Conservation (phyloP, 495 filamentous ascomycete genomes). For the Talaromyces trachyspermus region DNA sequence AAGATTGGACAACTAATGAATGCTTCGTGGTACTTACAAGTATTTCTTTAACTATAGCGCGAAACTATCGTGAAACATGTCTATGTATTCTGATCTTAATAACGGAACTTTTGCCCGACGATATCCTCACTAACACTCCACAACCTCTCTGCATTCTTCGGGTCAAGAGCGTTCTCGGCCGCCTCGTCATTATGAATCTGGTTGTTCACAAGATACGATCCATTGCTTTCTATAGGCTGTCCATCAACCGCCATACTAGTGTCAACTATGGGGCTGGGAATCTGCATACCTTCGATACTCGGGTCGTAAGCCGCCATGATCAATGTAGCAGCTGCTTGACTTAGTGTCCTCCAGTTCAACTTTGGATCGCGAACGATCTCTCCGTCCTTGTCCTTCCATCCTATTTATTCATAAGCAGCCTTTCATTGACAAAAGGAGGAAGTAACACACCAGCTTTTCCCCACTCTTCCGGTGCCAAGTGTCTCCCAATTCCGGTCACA, state of each 20-base stretch:
- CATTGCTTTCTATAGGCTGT: background rate
- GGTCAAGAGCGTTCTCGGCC: constrained; percentile 16
- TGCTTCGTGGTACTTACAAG: background rate
- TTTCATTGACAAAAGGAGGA: background rate
- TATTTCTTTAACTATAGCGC: no score
- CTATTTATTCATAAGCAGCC: background rate
- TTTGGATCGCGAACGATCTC: background rate
- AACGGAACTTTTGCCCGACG: constrained; percentile 34
- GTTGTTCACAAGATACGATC: constrained; percentile 17
- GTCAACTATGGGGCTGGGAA: no score
- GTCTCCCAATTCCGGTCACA: background rate
- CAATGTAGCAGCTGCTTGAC: background rate
- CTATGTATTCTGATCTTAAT: background rate
- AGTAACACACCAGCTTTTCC: background rate
- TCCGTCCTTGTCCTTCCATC: background rate
- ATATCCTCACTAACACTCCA: constrained; percentile 43
- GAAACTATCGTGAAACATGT: no score
- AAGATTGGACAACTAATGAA: background rate
- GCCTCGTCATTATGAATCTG: constrained; percentile 8
- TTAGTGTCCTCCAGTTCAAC: background rate
- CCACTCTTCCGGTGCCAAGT: background rate
- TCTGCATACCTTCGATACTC: constrained; percentile 1
- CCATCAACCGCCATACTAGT: no score
- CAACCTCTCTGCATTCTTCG: constrained; percentile 25
- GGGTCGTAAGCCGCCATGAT: constrained; percentile 2